Percentiles rank a stretch among this genome's conserved stretches.
phyloP scores from a whole-genome alignment of 805 yeast species.

The Teunomyces panamensis region DNA sequence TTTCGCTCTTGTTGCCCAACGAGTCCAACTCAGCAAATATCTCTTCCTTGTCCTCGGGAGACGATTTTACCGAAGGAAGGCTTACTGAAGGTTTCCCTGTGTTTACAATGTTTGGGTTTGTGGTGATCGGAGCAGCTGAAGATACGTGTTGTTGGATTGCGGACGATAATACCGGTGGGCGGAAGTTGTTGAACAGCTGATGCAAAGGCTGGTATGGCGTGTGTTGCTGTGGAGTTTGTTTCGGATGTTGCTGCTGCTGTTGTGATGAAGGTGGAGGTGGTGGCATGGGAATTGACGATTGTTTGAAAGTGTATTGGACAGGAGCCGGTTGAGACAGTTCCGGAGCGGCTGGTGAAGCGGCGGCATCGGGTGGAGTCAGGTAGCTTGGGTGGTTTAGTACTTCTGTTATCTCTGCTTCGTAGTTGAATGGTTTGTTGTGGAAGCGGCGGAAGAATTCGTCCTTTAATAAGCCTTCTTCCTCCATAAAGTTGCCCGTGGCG shows the following conservation, averaged over 20 bases:
- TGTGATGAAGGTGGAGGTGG: not conserved
- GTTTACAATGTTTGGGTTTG: not conserved
- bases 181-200: not conserved
- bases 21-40: constrained; percentile 10
- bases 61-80: not conserved
- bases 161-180: not conserved
- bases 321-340: constrained; percentile 5
- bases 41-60: constrained; percentile 6
- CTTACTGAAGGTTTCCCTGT: not conserved
- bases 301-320: constrained; percentile 8
- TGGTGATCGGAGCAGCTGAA: no score
- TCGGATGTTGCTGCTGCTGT: not conserved
- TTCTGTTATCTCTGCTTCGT: constrained; percentile 12
- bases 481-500: constrained; percentile 28
- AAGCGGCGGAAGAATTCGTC: constrained; percentile 19
- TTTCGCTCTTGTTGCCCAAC: constrained; percentile 13
- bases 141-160: not conserved
- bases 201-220: not conserved
- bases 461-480: constrained; percentile 25
- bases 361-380: constrained; percentile 10
- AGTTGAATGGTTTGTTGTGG: constrained; percentile 13
- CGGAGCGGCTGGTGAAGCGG: constrained; percentile 15
- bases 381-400: constrained; percentile 10
- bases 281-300: constrained; percentile 4
- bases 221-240: not conserved